A percentile compares a stretch with the other conserved stretches of the same genome.
Evolutionary conservation across 192 early-diverging fungal genomes (phyloP).

Genomic region (Backusella tarrabulga): DNA sequence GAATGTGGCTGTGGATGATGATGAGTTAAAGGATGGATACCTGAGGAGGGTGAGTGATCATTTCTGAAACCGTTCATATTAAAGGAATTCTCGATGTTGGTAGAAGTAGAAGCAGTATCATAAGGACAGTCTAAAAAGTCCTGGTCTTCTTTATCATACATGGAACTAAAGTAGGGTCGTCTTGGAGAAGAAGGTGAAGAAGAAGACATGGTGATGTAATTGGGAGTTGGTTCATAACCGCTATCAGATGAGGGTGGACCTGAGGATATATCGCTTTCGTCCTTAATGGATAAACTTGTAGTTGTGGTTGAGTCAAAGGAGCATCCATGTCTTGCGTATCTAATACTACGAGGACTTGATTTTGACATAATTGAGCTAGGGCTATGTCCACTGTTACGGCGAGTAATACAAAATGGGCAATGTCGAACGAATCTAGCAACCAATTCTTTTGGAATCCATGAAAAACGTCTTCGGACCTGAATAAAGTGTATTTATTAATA

Average conservation of each 20-base stretch:
- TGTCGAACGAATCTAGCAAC: constrained; percentile 38
- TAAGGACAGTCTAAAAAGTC: constrained; percentile 8
- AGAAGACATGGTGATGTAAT: constrained; percentile 9
- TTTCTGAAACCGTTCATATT: neutral
- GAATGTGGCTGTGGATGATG: constrained; percentile 16
- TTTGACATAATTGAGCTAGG: constrained; percentile 22
- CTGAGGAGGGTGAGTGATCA: neutral
- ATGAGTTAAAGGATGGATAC: constrained; percentile 8
- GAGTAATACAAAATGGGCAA: constrained; percentile 40
- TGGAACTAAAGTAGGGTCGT: constrained; percentile 16
- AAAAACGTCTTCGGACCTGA: constrained; percentile 35
- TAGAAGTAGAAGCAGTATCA: neutral
- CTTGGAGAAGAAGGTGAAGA: constrained; percentile 1
- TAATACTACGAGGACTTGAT: constrained; percentile 16
- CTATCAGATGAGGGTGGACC: constrained; percentile 20
- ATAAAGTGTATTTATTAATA: neutral
- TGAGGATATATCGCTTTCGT: constrained; percentile 19
- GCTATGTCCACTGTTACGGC: constrained; percentile 32
- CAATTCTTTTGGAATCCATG: constrained; percentile 42
- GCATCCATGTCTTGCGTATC: constrained; percentile 24
- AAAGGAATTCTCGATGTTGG: neutral
- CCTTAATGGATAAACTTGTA: constrained; percentile 8
- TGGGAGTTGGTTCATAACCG: constrained; percentile 21
- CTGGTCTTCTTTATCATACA: constrained; percentile 15
- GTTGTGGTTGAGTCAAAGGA: constrained; percentile 10